phyloP scores from a whole-genome alignment of 2,329 filamentous ascomycete genomes.

The Chlorencoelia australis region DNA sequence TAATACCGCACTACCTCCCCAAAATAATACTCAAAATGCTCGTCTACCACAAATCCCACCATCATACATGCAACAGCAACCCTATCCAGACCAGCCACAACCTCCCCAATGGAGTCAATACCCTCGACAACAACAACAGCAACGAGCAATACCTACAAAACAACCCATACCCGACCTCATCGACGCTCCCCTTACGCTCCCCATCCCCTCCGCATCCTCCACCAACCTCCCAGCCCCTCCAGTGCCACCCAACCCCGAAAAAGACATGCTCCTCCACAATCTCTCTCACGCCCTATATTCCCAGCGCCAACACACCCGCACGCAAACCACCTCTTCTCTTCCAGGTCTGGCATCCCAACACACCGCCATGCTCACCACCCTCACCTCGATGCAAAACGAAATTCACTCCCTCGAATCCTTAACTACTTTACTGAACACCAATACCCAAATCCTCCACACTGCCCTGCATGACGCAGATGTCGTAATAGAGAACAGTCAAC shows the following conservation, averaged over 20 bases:
- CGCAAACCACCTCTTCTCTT: slow-evolving; percentile 65
- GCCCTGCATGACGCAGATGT: slow-evolving; percentile 69
- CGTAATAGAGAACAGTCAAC: slow-evolving; percentile 63
- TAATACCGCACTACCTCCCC: slow-evolving; percentile 3
- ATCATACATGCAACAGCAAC: slow-evolving; percentile 16
- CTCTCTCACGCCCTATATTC: slow-evolving; percentile 60
- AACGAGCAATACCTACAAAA: slow-evolving; percentile 21
- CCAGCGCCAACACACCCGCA: slow-evolving; percentile 57
- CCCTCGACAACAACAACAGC: slow-evolving; percentile 21
- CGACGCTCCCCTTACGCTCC: slow-evolving; percentile 37
- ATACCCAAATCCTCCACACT: slow-evolving; percentile 68
- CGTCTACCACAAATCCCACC: slow-evolving; percentile 10
- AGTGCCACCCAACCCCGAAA: slow-evolving; percentile 91
- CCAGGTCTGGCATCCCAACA: slow-evolving; percentile 71
- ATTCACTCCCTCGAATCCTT: slow-evolving; percentile 60
- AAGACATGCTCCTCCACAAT: slow-evolving; percentile 73
- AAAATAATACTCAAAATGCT: slow-evolving; percentile 11
- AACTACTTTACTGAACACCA: slow-evolving; percentile 60
- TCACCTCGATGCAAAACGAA: slow-evolving; percentile 63
- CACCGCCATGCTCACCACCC: slow-evolving; percentile 60
- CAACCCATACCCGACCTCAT: slow-evolving; percentile 43
- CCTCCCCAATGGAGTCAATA: slow-evolving; percentile 21
- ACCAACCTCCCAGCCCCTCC: slow-evolving; percentile 59
- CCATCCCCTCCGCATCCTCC: slow-evolving; percentile 35
- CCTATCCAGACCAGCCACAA: slow-evolving; percentile 12